Evolutionary conservation across 2,329 filamentous ascomycete species (phyloP).

Genomic region (Alternaria incomplexa): DNA sequence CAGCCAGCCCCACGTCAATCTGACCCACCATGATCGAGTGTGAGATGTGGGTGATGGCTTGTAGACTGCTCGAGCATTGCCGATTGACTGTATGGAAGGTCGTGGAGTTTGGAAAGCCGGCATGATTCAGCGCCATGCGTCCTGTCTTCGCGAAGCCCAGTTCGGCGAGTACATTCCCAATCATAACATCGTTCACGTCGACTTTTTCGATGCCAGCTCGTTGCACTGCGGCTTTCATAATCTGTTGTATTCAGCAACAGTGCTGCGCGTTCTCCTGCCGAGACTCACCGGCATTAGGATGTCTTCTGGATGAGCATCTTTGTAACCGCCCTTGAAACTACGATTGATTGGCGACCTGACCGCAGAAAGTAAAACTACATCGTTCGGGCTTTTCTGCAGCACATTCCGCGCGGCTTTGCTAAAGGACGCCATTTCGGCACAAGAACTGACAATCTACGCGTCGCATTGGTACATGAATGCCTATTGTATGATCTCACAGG

Average conservation of each 20-base stretch:
- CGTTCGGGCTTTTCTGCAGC: conserved; percentile 86
- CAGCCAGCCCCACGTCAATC: conserved; percentile 85
- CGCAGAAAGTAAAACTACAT: conserved; percentile 92
- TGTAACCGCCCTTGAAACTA: conserved; percentile 88
- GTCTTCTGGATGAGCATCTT: conserved; percentile 89
- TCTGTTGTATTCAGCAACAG: conserved; percentile 62
- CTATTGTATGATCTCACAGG: conserved; percentile 15
- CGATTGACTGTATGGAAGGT: conserved; percentile 84
- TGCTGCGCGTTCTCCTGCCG: conserved; percentile 66
- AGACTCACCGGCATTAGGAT: conserved; percentile 66
- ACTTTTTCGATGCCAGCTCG: conserved; percentile 32
- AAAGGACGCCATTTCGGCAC: conserved; percentile 34
- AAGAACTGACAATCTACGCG: neutral
- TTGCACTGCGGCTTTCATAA: conserved; percentile 67
- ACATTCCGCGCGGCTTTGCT: conserved; percentile 58
- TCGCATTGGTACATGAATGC: neutral
- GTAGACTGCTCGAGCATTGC: conserved; percentile 95
- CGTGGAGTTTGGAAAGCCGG: conserved; percentile 89
- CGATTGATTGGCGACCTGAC: conserved; percentile 87
- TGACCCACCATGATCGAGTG: conserved; percentile 79
- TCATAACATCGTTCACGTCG: conserved; percentile 38
- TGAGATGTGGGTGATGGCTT: conserved; percentile 92
- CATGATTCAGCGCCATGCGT: conserved; percentile 84
- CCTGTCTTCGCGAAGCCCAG: conserved; percentile 87
- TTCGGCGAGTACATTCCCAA: conserved; percentile 79